These are phyloP conservation scores for Emericellopsis atlantica DNA, from an alignment of 2,329 filamentous ascomycete species.

Conservation along the genomic window DNA sequence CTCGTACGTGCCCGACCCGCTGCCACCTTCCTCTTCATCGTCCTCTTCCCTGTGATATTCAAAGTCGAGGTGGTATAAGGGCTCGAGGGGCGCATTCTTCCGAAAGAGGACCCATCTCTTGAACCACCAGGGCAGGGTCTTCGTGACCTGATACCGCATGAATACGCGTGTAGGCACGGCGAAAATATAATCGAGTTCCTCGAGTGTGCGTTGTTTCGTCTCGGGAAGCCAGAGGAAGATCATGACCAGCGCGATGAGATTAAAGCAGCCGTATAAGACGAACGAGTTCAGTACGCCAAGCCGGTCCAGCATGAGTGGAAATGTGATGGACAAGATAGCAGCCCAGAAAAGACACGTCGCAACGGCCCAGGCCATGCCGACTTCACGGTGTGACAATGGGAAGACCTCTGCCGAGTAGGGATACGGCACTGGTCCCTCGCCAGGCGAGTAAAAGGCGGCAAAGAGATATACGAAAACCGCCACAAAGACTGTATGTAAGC, in stretches of 20 bases:
- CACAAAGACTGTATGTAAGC: conserved; percentile 30
- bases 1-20: background rate
- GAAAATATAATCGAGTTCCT: conserved; percentile 37
- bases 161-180: conserved; percentile 26
- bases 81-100: conserved; percentile 1
- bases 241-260: conserved; percentile 28
- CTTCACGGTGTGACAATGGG: conserved; percentile 44
- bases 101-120: conserved; percentile 9
- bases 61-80: conserved; percentile 1
- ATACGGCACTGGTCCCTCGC: conserved; percentile 44
- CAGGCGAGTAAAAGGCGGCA: conserved; percentile 47
- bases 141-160: conserved; percentile 23
- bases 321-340: conserved; percentile 30
- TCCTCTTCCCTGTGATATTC: background rate
- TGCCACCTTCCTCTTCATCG: background rate
- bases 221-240: conserved; percentile 37
- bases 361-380: conserved; percentile 48
- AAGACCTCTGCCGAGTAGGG: conserved; percentile 48
- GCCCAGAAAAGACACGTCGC: conserved; percentile 42
- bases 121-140: conserved; percentile 23
- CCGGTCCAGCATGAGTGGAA: conserved; percentile 28
- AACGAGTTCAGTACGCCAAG: conserved; percentile 18
- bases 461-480: conserved; percentile 52
- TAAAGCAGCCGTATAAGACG: conserved; percentile 33
- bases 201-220: conserved; percentile 36